phyloP scores from a whole-genome alignment of 176 grass and related monocot genomes.

The Metroxylon sagu region DNA sequence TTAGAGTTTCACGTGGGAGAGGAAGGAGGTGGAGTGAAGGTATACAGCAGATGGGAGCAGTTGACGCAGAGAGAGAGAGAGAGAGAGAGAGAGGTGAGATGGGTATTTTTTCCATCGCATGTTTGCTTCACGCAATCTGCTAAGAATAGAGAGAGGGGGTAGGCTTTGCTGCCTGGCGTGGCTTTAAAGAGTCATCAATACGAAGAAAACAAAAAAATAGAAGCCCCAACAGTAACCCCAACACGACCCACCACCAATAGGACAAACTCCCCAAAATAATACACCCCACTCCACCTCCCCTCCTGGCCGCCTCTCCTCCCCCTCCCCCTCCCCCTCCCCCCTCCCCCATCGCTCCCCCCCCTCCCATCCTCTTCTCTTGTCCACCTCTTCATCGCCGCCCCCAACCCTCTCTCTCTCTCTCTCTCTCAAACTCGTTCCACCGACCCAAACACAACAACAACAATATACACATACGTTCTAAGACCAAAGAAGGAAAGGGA shows the following conservation, averaged over 20 bases:
- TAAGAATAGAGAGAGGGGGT: conserved; percentile 47
- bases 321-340: not conserved
- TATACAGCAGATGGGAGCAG: not conserved
- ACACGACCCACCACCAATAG: conserved; percentile 61
- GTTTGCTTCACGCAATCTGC: conserved; percentile 99
- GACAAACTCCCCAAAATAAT: conserved; percentile 16
- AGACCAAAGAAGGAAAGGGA: no score
- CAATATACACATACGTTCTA: no score
- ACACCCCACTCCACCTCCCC: not conserved
- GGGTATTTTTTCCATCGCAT: conserved; percentile 39
- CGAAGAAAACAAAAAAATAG: conserved; percentile 56
- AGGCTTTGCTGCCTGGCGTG: conserved; percentile 74
- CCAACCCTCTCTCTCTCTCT: conserved; percentile 6
- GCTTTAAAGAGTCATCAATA: conserved; percentile 99
- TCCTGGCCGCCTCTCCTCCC: not conserved
- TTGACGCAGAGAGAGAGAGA: conserved; percentile 27
- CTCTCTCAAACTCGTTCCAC: conserved; percentile 5
- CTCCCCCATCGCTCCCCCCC: conserved; percentile 20
- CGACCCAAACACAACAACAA: no score
- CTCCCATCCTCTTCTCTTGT: conserved; percentile 9
- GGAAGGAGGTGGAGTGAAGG: not conserved
- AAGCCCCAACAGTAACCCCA: conserved; percentile 44
- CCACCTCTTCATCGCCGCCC: not conserved
- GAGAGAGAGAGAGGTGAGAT: conserved; percentile 15
- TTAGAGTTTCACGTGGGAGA: conserved; percentile 33